Conservation (phyloP, 495 filamentous ascomycete species). For the Penicillium lagena region DNA sequence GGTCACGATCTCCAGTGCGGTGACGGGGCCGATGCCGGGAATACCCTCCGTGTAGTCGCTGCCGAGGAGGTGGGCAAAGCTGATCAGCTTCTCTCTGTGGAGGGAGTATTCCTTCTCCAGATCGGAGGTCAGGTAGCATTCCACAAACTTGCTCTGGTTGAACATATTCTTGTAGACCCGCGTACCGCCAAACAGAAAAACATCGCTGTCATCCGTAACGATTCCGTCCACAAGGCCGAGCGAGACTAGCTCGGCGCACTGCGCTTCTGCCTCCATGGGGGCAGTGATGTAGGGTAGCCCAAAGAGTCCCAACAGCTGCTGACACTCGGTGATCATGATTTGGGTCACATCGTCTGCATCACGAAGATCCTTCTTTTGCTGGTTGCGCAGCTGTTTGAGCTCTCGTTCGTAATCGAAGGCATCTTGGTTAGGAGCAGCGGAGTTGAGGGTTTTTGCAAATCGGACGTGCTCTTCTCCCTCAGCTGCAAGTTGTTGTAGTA, state of each 20-base stretch:
- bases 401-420: conserved; percentile 78
- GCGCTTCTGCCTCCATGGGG: conserved; percentile 98
- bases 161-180: conserved; percentile 99
- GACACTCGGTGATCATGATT: conserved; percentile 91
- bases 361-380: conserved; percentile 91
- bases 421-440: conserved; percentile 50
- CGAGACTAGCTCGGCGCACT: conserved; percentile 85
- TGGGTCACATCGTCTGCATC: conserved; percentile 95
- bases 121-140: conserved; percentile 87
- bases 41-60: conserved; percentile 94
- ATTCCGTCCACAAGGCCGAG: conserved; percentile 91
- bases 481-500: conserved; percentile 74
- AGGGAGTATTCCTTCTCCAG: conserved; percentile 86
- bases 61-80: conserved; percentile 81
- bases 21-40: conserved; percentile 85
- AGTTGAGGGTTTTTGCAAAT: conserved; percentile 81
- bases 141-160: conserved; percentile 92
- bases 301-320: conserved; percentile 83
- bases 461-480: conserved; percentile 90
- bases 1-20: conserved; percentile 84
- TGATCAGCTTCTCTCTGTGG: conserved; percentile 73
- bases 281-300: conserved; percentile 95
- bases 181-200: conserved; percentile 95
- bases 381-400: conserved; percentile 75
- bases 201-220: conserved; percentile 96